These are phyloP conservation scores for Cryptosporidium tyzzeri DNA, from an alignment of 169 alveolate genomes.

Conservation along the genomic window DNA sequence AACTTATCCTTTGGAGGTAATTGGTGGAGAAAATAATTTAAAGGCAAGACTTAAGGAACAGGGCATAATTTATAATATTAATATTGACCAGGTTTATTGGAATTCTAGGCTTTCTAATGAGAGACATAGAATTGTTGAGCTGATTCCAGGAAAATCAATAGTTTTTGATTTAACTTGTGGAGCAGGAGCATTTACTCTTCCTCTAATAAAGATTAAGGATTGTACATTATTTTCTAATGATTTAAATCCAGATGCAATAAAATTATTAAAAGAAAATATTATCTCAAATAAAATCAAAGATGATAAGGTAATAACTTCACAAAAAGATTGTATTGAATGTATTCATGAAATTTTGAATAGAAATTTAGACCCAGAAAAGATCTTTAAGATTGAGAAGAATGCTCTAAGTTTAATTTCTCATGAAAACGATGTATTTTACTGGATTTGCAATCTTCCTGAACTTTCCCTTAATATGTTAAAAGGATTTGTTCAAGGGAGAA, in stretches of 20 bases:
- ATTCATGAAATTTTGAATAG: conserved; percentile 57
- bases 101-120: conserved; percentile 85
- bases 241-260: conserved; percentile 85
- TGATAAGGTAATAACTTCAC: conserved; percentile 79
- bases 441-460: conserved; percentile 74
- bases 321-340: conserved; percentile 86
- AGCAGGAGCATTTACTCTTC: conserved; percentile 87
- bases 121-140: conserved; percentile 81
- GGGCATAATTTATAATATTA: conserved; percentile 81
- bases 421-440: not conserved
- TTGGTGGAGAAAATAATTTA: conserved; percentile 85
- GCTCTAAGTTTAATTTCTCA: not conserved
- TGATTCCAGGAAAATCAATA: conserved; percentile 81
- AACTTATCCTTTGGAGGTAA: conserved; percentile 85
- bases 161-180: conserved; percentile 89
- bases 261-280: conserved; percentile 80
- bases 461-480: conserved; percentile 79
- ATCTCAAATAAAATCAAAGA: conserved; percentile 80
- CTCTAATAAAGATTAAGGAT: conserved; percentile 83
- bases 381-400: conserved; percentile 37
- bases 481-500: conserved; percentile 83
- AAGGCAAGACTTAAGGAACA: conserved; percentile 86
- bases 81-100: conserved; percentile 87
- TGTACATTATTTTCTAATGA: conserved; percentile 86
- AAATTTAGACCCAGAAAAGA: conserved; percentile 33